These are phyloP conservation scores for Cyberlindnera petersonii DNA, from an alignment of 805 yeast genomes.

Conservation along the genomic window DNA sequence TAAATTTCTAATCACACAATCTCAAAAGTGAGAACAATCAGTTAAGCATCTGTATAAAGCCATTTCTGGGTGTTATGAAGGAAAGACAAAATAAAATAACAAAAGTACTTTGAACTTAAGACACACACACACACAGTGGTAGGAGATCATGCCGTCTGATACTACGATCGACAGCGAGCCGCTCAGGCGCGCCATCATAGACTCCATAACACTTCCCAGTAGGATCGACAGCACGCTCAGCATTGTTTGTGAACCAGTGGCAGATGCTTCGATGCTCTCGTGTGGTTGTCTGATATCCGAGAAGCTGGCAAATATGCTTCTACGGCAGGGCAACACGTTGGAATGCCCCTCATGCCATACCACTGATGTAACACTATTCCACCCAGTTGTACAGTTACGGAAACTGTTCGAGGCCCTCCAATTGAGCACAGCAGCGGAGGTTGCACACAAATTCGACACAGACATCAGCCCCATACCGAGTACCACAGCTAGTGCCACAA, in stretches of 20 bases:
- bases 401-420: conserved; percentile 13
- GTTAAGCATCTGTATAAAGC: too few relatives aligned
- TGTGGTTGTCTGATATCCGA: conserved; percentile 42
- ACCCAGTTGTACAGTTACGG: conserved; percentile 17
- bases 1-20: too few relatives aligned
- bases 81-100: too few relatives aligned
- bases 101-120: too few relatives aligned
- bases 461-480: conserved; percentile 11
- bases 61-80: too few relatives aligned
- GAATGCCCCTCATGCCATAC: conserved; percentile 22
- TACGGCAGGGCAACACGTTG: conserved; percentile 13
- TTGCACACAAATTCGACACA: background rate
- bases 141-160: conserved; percentile 1
- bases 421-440: background rate
- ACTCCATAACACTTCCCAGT: conserved; percentile 14
- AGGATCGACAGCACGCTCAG: conserved; percentile 8
- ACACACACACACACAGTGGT: background rate
- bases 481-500: conserved; percentile 9
- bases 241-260: conserved; percentile 10
- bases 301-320: conserved; percentile 24
- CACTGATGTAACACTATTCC: conserved; percentile 3
- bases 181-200: conserved; percentile 10
- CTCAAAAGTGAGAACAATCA: too few relatives aligned
- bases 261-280: conserved; percentile 30
- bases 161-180: conserved; percentile 3